A percentile compares a stretch with the other conserved stretches of the same genome.
Conservation (phyloP, 192 early-diverging fungal species). For the Paraglomus brasilianum region DNA sequence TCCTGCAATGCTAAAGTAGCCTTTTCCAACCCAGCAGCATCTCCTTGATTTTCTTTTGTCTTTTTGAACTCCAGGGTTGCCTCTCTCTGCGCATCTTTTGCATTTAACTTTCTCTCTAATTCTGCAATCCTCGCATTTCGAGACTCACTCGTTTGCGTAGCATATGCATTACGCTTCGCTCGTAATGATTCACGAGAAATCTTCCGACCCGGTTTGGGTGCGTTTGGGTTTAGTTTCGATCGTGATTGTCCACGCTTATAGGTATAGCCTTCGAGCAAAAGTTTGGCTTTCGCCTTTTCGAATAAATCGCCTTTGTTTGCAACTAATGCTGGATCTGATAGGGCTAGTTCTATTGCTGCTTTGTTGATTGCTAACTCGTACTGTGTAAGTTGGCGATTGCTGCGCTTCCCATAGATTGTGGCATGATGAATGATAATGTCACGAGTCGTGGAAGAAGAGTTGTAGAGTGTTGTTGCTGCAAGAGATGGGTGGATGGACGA, state of each 20-base stretch:
- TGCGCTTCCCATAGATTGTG: constrained; percentile 56
- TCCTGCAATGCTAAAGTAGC: constrained; percentile 29
- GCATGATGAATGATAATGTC: constrained; percentile 53
- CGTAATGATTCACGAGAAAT: constrained; percentile 33
- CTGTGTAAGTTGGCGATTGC: constrained; percentile 45
- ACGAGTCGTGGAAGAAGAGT: constrained; percentile 27
- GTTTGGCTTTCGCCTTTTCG: constrained; percentile 49
- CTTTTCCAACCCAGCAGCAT: constrained; percentile 30
- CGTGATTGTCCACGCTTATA: constrained; percentile 58
- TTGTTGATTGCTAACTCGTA: constrained; percentile 56
- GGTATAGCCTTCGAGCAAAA: constrained; percentile 49
- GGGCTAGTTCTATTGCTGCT: constrained; percentile 47
- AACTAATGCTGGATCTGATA: constrained; percentile 45
- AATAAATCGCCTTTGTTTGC: constrained; percentile 48
- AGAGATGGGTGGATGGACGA: constrained; percentile 6
- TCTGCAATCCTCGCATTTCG: constrained; percentile 40
- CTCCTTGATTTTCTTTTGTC: constrained; percentile 26
- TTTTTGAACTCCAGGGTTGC: constrained; percentile 32
- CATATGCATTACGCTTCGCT: constrained; percentile 45
- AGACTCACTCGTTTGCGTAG: constrained; percentile 35
- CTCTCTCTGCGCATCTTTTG: constrained; percentile 36
- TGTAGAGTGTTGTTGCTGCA: constrained; percentile 23
- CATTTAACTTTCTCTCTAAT: constrained; percentile 38
- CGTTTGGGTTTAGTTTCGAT: constrained; percentile 52
- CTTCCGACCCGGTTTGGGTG: constrained; percentile 35